These are phyloP conservation scores for Coleophoma cylindrospora DNA, from an alignment of 2,329 filamentous ascomycete species.

Conservation along the genomic window DNA sequence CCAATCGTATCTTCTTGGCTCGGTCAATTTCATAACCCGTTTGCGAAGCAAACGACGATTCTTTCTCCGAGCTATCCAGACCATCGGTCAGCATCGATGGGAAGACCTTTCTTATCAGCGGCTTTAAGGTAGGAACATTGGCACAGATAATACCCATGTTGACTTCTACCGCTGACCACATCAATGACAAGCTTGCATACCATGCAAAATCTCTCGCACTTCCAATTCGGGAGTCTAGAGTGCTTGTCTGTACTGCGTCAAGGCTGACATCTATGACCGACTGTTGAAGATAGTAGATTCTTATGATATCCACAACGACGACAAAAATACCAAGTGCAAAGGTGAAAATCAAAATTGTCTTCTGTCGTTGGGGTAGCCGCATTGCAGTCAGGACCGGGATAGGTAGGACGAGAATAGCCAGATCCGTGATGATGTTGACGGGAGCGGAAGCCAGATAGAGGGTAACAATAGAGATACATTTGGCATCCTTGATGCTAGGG, in stretches of 20 bases:
- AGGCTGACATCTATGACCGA: slow-evolving; percentile 9
- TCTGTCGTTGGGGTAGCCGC: slow-evolving; percentile 79
- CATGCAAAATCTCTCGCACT: slow-evolving; percentile 52
- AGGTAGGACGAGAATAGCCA: slow-evolving; percentile 81
- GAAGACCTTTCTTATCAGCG: slow-evolving; percentile 56
- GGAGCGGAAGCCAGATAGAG: slow-evolving; percentile 73
- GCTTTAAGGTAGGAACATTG: slow-evolving; percentile 89
- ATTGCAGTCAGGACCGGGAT: slow-evolving; percentile 85
- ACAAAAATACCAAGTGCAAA: slow-evolving; percentile 87
- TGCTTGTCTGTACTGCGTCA: background rate
- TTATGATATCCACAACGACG: slow-evolving; percentile 79
- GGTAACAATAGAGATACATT: slow-evolving; percentile 50
- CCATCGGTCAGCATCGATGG: slow-evolving; percentile 20
- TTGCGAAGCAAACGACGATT: slow-evolving; percentile 12
- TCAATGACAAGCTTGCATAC: slow-evolving; percentile 79
- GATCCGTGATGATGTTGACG: slow-evolving; percentile 86
- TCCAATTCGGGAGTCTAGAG: slow-evolving; percentile 30
- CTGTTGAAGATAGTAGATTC: slow-evolving; percentile 82
- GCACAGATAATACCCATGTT: slow-evolving; percentile 87
- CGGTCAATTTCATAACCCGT: background rate
- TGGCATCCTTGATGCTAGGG: slow-evolving; percentile 20
- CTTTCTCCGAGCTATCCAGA: slow-evolving; percentile 8
- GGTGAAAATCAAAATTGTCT: slow-evolving; percentile 79
- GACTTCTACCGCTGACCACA: slow-evolving; percentile 93
- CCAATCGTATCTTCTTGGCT: background rate